Evolutionary conservation across 1,139 yeast genomes (phyloP), one percentile per base, ranked within the genome.

Genomic region (Kodamaea ohmeri): DNA sequence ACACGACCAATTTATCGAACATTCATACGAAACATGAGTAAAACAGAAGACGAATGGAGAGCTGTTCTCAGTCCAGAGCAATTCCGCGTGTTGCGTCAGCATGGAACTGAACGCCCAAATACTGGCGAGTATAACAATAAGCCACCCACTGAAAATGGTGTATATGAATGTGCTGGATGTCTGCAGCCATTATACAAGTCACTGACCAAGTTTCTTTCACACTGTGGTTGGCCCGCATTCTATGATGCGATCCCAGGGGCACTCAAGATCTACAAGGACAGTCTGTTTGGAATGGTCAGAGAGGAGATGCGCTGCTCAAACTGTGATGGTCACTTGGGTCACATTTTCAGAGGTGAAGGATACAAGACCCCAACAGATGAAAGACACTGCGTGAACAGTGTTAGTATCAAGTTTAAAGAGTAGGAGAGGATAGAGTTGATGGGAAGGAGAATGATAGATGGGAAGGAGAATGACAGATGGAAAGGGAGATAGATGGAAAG

Each of bases 161-260:
- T 75, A 4, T 92, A 88, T 57, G 68, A 69, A 40, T 92, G 99
- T 64, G 97, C 84, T 0, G 97, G 83, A 8, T 92, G 98, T 58
- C 73, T 71, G 35, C 68, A 75, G 34, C 96, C 97, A 6, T 65
- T 92, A 28, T 92, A 92, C 61, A 73, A 74, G 46, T 81, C 96
- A 25, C 69, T 73, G 32, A 76, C 96, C 11, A 92, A 92, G 62
- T 92, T 94, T 52, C 80, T 83, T 42, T 78, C 95, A 15, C 89
- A 88, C 39, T 92, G 98, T 61, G 98, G 98, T 2, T 92, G 98
- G 98, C 98, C 98, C 0, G 89, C 97, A 0, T 92, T 92, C 61
- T 90, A 82, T 58, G 83, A 86, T 41, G 96, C 95, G 4, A 66
- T 90, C 36, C 95, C 96, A 0, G 90, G 89, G 0, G 72, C 96